Base-by-base conservation (phyloP, 257 asterid genomes). In the Rhazya stricta region DNA sequence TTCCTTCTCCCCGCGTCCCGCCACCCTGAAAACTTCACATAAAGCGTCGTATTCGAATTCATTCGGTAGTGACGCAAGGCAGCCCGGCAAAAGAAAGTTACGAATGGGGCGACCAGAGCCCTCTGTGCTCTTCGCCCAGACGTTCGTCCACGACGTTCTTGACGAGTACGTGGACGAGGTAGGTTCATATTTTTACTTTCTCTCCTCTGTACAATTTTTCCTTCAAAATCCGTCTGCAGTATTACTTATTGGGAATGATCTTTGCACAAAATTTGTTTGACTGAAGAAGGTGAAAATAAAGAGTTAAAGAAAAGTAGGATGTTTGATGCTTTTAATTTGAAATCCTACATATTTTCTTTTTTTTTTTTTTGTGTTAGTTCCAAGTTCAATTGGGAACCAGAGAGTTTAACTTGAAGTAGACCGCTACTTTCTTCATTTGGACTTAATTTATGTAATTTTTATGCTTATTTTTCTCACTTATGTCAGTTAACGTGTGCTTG, bases 151-250 rank as follows among this genome's bases (percentile, higher is more conserved):
- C 67, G 88, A 90, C 5, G 75, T 78, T 48, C 96, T 90, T 66
- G 93, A 88, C 73, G 96, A 90, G 81, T 92, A 86, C 72, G 97
- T 94, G 36, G 99, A 92, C 81, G 99, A 94, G 99, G 97, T 94
- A 79, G 56, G 13, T 15, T 73, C 21, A 43, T 43, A 32, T 32
- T 50, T 48, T 48, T 0, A 39, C 32, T 57, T 50, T 37, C 54
- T 72, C 9, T 23, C 65, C 37, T 45, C 51, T 77, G 54, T 53
- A 13, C 19, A 53, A 53, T 53, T 34, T 43, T 57, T 30, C 13
- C 1, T 60, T 73, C 57, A 41, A 68, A 68, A n/a, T 42, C 32
- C 18, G 9, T 63, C 9, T 34, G 69, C 45, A 15, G 6, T 62
- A 6, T 32, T 62, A 61, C 36, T 61, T 30, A 9, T 29, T 62